Evolutionary conservation across 164 flowering plant genomes (phyloP).

Genomic region (Dillenia suffruticosa): DNA sequence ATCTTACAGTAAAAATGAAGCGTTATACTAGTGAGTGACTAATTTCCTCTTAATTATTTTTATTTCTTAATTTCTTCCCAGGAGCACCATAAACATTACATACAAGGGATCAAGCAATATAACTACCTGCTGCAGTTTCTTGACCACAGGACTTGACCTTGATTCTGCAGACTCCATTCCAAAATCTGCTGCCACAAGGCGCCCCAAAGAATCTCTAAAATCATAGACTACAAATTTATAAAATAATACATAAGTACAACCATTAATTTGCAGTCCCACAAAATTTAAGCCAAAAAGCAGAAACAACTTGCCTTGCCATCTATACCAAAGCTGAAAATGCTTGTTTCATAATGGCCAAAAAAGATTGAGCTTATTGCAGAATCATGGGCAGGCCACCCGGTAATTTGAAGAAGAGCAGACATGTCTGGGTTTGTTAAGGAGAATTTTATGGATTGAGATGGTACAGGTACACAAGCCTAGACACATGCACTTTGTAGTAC

Average conservation of each 20-base stretch:
- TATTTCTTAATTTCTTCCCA: neutral
- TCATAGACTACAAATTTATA: neutral
- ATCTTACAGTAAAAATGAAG: too few species aligned
- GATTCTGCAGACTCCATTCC: constrained; percentile 97
- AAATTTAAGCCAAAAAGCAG: neutral
- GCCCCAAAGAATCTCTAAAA: neutral
- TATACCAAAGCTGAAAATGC: constrained; percentile 84
- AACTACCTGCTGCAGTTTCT: constrained; percentile 71
- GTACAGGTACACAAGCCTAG: neutral
- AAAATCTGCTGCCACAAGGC: constrained; percentile 48
- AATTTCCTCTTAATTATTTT: too few species aligned
- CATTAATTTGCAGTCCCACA: neutral
- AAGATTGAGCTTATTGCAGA: constrained; percentile 80
- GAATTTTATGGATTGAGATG: too few species aligned
- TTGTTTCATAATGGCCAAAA: constrained; percentile 94
- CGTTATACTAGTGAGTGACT: too few species aligned
- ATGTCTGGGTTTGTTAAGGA: constrained; percentile 74
- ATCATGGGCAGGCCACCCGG: constrained; percentile 99
- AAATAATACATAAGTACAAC: neutral
- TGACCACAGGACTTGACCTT: constrained; percentile 90
- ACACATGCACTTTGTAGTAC: neutral
- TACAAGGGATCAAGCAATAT: neutral
- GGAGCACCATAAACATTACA: neutral
- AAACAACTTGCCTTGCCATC: constrained; percentile 81
- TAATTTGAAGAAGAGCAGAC: constrained; percentile 92